Evolutionary conservation across 2,329 filamentous ascomycete genomes (phyloP), one percentile per base, ranked within the genome.

Genomic region (Claviceps spartinae): DNA sequence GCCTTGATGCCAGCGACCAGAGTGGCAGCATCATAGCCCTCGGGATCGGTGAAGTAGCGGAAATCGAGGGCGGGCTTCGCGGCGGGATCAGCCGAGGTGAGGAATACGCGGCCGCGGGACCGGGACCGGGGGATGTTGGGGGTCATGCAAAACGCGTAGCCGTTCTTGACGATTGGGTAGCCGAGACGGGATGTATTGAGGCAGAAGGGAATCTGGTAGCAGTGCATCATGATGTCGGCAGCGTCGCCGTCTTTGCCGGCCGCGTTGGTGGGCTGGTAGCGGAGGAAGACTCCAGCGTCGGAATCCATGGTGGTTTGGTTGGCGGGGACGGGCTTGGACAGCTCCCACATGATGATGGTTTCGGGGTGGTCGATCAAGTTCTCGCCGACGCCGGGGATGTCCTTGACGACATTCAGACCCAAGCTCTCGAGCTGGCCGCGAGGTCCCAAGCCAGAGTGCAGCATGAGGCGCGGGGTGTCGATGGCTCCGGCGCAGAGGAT

Each of bases 161-260:
- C 85, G 58, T 90, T 81, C 55, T 78, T 60, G 55, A 76, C 63
- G 54, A 68, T 65, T 43, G 73, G 74, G 63, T 82, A 95, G 58
- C 88, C 88, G 11, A 95, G 77, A 42, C 86, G 82, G 52, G 77
- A 72, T 1, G 88, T 95, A 76, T 95, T 95, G 59, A 89, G 80
- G 56, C 83, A 86, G 71, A 95, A 95, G 51, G 88, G 88, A 59
- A 95, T 94, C 70, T 95, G 89, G 74, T 95, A 95, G 78, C 88
- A 95, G 73, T 95, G 88, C 85, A 93, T 93, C 89, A 95, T 95
- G 62, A 94, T 72, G 63, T 95, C 89, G 57, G 85, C 86, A 52
- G 86, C 83, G 55, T 85, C 78, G 50, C 85, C 85, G 60, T 94
- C 88, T 57, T 74, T 76, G 56, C 75, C 74, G 6, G 70, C 66